phyloP scores from a whole-genome alignment of 2,329 filamentous ascomycete species.

The Lecanicillium sp. region DNA sequence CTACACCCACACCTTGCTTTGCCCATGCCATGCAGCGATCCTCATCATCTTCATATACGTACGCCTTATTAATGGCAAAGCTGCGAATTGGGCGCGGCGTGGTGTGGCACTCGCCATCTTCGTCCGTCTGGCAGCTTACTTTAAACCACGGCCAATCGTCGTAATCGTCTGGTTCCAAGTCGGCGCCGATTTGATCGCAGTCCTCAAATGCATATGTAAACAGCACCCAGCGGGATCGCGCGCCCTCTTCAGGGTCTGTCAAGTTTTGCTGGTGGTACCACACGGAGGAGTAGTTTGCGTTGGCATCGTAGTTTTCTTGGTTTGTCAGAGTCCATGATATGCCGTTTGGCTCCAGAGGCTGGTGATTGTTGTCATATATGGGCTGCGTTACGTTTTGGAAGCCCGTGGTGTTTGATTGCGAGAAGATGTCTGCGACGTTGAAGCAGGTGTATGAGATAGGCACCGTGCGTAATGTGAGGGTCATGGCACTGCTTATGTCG shows the following conservation, averaged over 20 bases:
- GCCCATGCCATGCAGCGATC: slow-evolving; percentile 1
- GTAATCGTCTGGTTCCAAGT: too few relatives aligned
- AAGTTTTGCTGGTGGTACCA: slow-evolving; percentile 9
- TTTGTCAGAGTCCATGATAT: slow-evolving; percentile 11
- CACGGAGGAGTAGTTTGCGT: slow-evolving; percentile 11
- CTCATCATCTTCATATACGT: neutral
- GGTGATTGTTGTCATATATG: slow-evolving; percentile 2
- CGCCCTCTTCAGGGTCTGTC: slow-evolving; percentile 4
- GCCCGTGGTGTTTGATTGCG: slow-evolving; percentile 10
- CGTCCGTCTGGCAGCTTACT: slow-evolving; percentile 9
- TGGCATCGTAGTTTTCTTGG: slow-evolving; percentile 8
- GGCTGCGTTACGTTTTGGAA: slow-evolving; percentile 7
- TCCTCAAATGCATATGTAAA: slow-evolving; percentile 10
- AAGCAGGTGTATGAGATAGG: slow-evolving; percentile 13
- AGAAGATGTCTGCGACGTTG: slow-evolving; percentile 15
- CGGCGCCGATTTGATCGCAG: slow-evolving; percentile 6
- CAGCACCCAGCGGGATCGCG: slow-evolving; percentile 10
- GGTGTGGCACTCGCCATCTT: slow-evolving; percentile 8
- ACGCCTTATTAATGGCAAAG: slow-evolving; percentile 1
- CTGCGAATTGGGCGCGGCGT: slow-evolving; percentile 3
- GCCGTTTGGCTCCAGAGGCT: slow-evolving; percentile 6
- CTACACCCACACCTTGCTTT: neutral
- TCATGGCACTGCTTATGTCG: slow-evolving; percentile 10
- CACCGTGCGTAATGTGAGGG: slow-evolving; percentile 10
- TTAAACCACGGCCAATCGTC: slow-evolving; percentile 5